Conservation (phyloP, 371 early-diverging fungal species). For the Capniomyces stellatus region DNA sequence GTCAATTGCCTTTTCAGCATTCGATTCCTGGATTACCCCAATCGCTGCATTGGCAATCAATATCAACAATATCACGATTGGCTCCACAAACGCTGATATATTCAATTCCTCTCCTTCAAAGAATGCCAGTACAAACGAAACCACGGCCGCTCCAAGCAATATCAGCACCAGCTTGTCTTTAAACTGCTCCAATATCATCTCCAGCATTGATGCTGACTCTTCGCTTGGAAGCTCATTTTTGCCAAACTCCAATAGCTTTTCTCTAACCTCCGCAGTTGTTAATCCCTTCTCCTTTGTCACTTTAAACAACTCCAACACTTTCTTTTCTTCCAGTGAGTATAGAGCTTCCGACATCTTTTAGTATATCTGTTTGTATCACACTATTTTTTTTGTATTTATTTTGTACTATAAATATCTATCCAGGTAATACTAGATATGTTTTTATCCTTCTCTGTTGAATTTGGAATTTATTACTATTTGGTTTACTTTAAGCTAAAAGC, state of each 20-base stretch:
- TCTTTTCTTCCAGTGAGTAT: background rate
- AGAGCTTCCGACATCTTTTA: background rate
- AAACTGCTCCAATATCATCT: conserved; percentile 87
- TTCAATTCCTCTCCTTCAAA: conserved; percentile 53
- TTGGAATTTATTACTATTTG: no score
- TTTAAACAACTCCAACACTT: background rate
- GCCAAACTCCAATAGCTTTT: background rate
- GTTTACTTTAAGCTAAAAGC: no score
- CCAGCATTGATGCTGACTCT: conserved; percentile 77
- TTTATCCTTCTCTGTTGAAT: no score
- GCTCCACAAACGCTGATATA: conserved; percentile 86
- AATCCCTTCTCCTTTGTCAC: background rate
- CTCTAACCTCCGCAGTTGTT: background rate
- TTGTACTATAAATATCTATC: no score
- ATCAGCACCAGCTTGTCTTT: conserved; percentile 94
- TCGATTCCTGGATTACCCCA: conserved; percentile 89
- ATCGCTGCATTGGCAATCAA: conserved; percentile 93
- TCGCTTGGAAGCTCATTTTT: conserved; percentile 44
- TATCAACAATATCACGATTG: conserved; percentile 87
- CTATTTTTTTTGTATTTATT: no score
- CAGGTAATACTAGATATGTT: no score
- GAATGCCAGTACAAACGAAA: conserved; percentile 82
- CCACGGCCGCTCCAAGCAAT: conserved; percentile 69
- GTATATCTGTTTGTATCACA: no score
- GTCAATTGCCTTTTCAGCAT: conserved; percentile 92